Conservation (phyloP, 129 eudicot species). For the Centrapalus pauciflorus region DNA sequence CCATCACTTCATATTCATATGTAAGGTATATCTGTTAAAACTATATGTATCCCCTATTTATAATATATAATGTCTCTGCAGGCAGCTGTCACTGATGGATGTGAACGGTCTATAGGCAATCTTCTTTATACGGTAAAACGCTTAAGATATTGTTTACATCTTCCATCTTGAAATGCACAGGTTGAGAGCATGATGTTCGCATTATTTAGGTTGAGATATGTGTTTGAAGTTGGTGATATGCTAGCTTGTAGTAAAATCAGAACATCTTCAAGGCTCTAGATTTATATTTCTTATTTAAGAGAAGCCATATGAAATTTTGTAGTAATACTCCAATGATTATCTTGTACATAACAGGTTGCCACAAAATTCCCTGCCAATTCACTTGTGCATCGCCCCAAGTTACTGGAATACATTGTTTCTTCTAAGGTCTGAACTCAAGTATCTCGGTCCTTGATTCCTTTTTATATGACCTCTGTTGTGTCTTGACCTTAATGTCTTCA, state of each 20-base stretch:
- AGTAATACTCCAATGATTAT: background rate
- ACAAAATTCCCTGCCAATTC: slow-evolving; percentile 86
- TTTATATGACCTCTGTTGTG: background rate
- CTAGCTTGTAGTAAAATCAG: background rate
- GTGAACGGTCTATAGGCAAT: slow-evolving; percentile 74
- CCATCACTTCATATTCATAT: background rate
- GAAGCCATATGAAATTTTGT: background rate
- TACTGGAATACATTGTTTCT: slow-evolving; percentile 62
- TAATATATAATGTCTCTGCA: slow-evolving; percentile 17
- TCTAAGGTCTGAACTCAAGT: slow-evolving; percentile 62
- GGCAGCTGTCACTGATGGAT: slow-evolving; percentile 80
- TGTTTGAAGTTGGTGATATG: background rate
- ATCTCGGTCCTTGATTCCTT: background rate
- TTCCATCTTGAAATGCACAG: background rate
- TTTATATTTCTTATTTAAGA: background rate
- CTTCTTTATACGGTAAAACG: slow-evolving; percentile 60
- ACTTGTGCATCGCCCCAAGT: slow-evolving; percentile 64
- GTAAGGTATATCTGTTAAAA: background rate
- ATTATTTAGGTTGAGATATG: background rate
- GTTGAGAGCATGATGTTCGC: background rate
- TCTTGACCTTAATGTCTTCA: background rate
- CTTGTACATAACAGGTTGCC: slow-evolving; percentile 59
- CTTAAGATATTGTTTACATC: background rate
- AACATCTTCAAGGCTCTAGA: background rate
- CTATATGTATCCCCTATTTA: background rate